Conservation (phyloP, 1,284 basidiomycete genomes). For the Cutaneotrichosporon sp. region DNA sequence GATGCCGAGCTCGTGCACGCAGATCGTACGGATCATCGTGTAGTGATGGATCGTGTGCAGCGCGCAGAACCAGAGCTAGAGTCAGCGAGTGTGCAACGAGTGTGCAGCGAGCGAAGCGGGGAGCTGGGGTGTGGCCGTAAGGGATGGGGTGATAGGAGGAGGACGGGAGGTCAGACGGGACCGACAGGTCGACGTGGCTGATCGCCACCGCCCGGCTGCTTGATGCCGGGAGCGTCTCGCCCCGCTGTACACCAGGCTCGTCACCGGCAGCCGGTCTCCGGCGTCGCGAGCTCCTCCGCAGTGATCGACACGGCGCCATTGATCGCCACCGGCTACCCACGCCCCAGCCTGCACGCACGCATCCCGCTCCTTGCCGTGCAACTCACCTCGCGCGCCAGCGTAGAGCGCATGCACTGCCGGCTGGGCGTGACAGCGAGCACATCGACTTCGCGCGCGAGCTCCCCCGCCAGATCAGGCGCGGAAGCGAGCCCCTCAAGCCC, state of each 20-base stretch:
- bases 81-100: conserved; percentile 3
- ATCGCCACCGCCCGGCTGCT: too few species aligned
- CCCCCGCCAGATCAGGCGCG: conserved; percentile 21
- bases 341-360: not conserved
- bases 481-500: conserved; percentile 32
- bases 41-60: conserved; percentile 51
- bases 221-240: too few species aligned
- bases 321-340: not conserved
- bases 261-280: too few species aligned
- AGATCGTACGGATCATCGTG: conserved; percentile 50
- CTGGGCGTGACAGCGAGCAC: conserved; percentile 46
- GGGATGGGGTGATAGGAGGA: too few species aligned
- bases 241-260: too few species aligned
- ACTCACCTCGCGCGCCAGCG: conserved; percentile 46
- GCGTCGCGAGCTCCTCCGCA: too few species aligned
- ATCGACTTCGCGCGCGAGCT: conserved; percentile 33
- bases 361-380: not conserved
- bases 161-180: too few species aligned
- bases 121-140: too few species aligned
- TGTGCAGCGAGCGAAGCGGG: too few species aligned
- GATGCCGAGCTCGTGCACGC: conserved; percentile 50
- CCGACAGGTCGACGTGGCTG: too few species aligned
- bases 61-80: conserved; percentile 50
- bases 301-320: too few species aligned
- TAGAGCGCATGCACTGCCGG: conserved; percentile 40